Evolutionary conservation across 768 basidiomycete species (phyloP), one percentile per base, ranked within the genome.

Genomic region (Infundibulicybe gibba): DNA sequence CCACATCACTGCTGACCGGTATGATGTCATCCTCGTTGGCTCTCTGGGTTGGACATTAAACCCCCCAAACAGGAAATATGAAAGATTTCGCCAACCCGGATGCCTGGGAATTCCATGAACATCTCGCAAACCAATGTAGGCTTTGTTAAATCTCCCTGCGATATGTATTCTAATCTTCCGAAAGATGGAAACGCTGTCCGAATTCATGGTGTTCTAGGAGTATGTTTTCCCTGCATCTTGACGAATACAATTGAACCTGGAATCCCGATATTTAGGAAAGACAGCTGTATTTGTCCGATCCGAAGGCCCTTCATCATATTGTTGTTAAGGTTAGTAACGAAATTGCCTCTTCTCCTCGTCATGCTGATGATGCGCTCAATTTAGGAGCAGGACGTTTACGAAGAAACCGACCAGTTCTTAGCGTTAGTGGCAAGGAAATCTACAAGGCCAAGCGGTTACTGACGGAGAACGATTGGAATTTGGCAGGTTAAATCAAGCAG

Each of bases 341-440:
- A 3, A 19, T 10, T 4, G 14, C 14, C 32, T 10, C 32, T 35
- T 32, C 6, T 12, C 6, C n/a, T 20, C 14, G 31, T 25, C 42
- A 41, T 25, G 17, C 41, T 45, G 13, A 51, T 32, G 14, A 11
- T 10, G n/a, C 12, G 10, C 10, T 6, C 6, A 38, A 4, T 16
- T 14, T 17, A 54, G 53, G 50, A 54, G 41, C 53, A 47, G 19
- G 32, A 41, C 60, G 61, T 67, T 31, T 68, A 63, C 35, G 70
- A 71, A 41, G 69, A 71, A 45, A 65, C 64, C 0, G 57, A 60
- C 41, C 60, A 61, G 49, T 71, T 66, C 49, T 58, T 68, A 50
- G 54, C 54, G 66, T 65, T 40, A 19, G 47, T 19, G 40, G 13
- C n/a, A n/a, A 15, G 15, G 3, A n/a, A 1, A 20, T 15, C 9